These are phyloP conservation scores for Monosporozyma unispora DNA, from an alignment of 805 yeast genomes.

Conservation along the genomic window DNA sequence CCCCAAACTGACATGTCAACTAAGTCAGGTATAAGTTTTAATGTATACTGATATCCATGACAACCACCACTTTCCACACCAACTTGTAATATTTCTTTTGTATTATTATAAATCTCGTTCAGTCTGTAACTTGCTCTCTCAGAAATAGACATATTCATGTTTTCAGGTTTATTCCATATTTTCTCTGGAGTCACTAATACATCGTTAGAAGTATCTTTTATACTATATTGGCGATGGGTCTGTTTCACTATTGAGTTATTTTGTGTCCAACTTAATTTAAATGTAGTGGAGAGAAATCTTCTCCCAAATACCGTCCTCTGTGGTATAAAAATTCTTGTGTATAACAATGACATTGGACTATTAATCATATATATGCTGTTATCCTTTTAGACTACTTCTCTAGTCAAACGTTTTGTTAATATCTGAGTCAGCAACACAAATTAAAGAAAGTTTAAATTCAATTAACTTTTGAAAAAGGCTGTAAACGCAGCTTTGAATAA, in stretches of 20 bases:
- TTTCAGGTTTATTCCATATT: constrained; percentile 5
- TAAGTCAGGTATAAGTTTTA: constrained; percentile 54
- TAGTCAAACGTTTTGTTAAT: no score
- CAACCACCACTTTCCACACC: constrained; percentile 94
- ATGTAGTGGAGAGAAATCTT: not conserved
- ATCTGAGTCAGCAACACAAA: not conserved
- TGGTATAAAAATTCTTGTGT: not conserved
- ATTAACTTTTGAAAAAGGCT: not conserved
- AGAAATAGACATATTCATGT: constrained; percentile 17
- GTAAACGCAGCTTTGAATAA: no score
- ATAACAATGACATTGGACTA: not conserved
- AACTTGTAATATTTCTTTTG: constrained; percentile 48
- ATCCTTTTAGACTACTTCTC: no score
- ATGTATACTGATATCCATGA: constrained; percentile 89
- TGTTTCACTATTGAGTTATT: not conserved
- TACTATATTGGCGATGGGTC: not conserved
- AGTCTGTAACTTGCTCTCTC: constrained; percentile 24
- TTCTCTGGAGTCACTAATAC: constrained; percentile 11
- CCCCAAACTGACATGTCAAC: constrained; percentile 8
- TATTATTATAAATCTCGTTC: constrained; percentile 17
- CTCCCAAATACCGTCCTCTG: not conserved
- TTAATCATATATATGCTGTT: no score
- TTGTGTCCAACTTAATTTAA: not conserved
- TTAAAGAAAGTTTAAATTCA: not conserved
- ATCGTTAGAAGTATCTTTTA: constrained; percentile 13